Base-by-base conservation (phyloP, 768 basidiomycete genomes). In the Trametes meyenii region DNA sequence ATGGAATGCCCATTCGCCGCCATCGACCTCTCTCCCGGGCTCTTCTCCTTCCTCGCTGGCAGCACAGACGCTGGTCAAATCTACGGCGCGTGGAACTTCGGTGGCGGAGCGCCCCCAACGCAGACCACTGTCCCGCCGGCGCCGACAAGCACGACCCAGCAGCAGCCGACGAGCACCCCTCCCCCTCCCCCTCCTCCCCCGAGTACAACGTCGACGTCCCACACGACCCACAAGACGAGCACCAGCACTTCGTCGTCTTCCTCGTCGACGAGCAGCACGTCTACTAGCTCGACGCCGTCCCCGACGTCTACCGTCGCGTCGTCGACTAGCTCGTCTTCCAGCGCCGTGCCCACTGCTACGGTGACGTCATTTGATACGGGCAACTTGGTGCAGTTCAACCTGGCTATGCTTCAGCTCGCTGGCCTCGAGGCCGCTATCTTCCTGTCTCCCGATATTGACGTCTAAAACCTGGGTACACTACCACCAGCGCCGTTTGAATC, bases 11-110 rank as follows among this genome's bases (percentile, higher is more conserved):
- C 80, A 2, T 81, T 74, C 45, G 82, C 80, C 12, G 86, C 80
- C n/a, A 80, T 90, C 45, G 88, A 90, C 71, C 69, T 89, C 36
- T 79, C 81, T n/a, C 73, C 74, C 19, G 81, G 83, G 36, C 77
- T 88, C 19, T 88, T 90, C 76, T 67, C 66, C 10, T 80, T 71
- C 72, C 85, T 89, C 63, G 81, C 79, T 0, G 60, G 58, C 3
- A 54, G 72, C 26, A 67, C 72, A 53, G 71, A 68, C 55, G 70
- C 40, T 1, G 91, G 90, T 35, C 80, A 87, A 3, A 66, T 92
- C 52, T 81, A 80, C 62, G 88, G 85, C 49, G 66, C 70, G 6
- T 93, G 90, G 90, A 78, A 71, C 62, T 87, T 77, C 75, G 75
- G 74, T 56, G 78, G 74, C 50, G 63, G 60, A 33, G 53, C 55